phyloP scores from a whole-genome alignment of 2,329 filamentous ascomycete species.

The Sarocladium oryzae region DNA sequence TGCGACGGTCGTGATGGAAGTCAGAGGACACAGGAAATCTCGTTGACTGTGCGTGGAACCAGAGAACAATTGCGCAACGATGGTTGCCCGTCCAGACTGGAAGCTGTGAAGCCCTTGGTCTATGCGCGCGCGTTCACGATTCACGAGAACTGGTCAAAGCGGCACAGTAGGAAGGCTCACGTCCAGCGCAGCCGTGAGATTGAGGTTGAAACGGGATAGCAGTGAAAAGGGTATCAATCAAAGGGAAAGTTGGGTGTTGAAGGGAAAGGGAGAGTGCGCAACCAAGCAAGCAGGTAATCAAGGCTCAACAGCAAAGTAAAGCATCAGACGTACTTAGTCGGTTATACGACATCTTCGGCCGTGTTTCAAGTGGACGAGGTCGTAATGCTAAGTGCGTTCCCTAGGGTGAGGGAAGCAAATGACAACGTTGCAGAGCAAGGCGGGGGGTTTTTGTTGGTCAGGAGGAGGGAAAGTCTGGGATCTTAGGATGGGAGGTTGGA shows the following conservation, averaged over 20 bases:
- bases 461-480: background rate
- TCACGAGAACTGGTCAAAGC: background rate
- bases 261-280: constrained; percentile 12
- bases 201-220: background rate
- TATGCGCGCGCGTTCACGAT: background rate
- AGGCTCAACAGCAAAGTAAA: background rate
- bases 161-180: background rate
- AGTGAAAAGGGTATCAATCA: constrained; percentile 5
- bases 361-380: constrained; percentile 8
- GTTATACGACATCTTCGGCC: constrained; percentile 61
- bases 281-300: constrained; percentile 2
- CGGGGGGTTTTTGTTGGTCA: background rate
- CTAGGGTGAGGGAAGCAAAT: background rate
- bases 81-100: background rate
- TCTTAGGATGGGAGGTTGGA: background rate
- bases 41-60: background rate
- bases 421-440: constrained; percentile 8
- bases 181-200: constrained; percentile 4
- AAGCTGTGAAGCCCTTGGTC: background rate
- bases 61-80: constrained; percentile 7
- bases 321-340: constrained; percentile 57
- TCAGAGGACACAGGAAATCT: background rate
- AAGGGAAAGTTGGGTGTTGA: constrained; percentile 4
- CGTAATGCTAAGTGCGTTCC: background rate
- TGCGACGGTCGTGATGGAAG: background rate